phyloP scores from a whole-genome alignment of 108 stramenopile genomes.

The Nannochloropsis oceanica region DNA sequence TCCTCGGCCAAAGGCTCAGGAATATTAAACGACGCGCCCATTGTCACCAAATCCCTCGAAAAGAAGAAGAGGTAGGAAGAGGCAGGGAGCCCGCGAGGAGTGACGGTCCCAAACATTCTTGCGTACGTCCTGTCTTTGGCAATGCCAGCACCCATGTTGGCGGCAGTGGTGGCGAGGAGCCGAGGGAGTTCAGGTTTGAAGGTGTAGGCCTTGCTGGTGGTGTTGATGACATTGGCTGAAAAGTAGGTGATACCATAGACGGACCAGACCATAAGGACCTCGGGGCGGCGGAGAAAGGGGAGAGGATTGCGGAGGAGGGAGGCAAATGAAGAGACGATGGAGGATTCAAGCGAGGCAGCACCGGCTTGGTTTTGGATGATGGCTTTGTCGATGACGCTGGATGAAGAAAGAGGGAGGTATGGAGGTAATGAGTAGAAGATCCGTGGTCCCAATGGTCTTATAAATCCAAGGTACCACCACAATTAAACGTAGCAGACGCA shows the following conservation, averaged over 20 bases:
- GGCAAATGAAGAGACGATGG: neutral
- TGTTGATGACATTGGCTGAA: conserved; percentile 2
- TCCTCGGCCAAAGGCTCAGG: conserved; percentile 6
- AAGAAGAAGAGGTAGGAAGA: conserved; percentile 18
- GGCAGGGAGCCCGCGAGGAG: neutral
- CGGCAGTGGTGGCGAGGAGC: conserved; percentile 16
- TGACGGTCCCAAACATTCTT: conserved; percentile 8
- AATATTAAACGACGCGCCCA: conserved; percentile 17
- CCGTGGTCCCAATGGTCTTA: neutral
- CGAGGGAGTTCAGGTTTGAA: neutral
- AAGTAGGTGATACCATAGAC: conserved; percentile 9
- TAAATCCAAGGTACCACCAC: neutral
- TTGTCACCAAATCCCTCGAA: conserved; percentile 6
- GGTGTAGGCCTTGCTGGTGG: neutral
- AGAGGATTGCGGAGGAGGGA: neutral
- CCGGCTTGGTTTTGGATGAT: neutral
- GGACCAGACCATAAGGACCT: conserved; percentile 14
- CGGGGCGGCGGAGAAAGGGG: conserved; percentile 11
- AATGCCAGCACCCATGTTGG: conserved; percentile 23
- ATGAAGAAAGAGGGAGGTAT: neutral
- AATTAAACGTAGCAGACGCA: neutral
- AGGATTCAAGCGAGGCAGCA: neutral
- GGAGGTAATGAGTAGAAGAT: neutral
- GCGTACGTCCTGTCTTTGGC: conserved; percentile 9
- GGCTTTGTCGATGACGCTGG: neutral